Conservation (phyloP, 2,329 filamentous ascomycete genomes). For the Paecilomyces sp. region DNA sequence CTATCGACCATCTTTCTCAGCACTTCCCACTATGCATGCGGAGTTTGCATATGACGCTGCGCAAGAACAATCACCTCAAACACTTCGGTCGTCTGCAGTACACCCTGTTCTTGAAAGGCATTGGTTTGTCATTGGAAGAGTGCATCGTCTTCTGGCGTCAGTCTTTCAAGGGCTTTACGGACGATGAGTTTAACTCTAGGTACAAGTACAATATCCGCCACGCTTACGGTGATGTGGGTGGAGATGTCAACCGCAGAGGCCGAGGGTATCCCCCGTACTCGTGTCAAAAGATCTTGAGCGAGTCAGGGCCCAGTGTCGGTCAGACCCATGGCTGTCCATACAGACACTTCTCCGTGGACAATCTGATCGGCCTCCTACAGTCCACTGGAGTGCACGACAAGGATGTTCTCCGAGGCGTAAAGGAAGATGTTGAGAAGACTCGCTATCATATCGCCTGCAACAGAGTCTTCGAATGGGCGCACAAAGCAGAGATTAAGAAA, state of each 20-base stretch:
- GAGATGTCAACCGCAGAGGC: slow-evolving; percentile 78
- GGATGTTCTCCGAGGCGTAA: slow-evolving; percentile 69
- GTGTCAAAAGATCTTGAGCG: slow-evolving; percentile 90
- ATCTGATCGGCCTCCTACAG: slow-evolving; percentile 69
- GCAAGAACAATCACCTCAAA: slow-evolving; percentile 84
- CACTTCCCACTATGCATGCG: slow-evolving; percentile 94
- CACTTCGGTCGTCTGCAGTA: slow-evolving; percentile 92
- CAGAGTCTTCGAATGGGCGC: slow-evolving; percentile 81
- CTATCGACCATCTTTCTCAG: slow-evolving; percentile 70
- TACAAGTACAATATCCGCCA: slow-evolving; percentile 98
- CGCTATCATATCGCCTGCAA: slow-evolving; percentile 96
- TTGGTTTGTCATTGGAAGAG: slow-evolving; percentile 87
- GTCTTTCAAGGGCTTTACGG: slow-evolving; percentile 76
- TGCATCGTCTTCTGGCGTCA: slow-evolving; percentile 86
- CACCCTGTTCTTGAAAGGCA: slow-evolving; percentile 91
- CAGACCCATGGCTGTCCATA: slow-evolving; percentile 97
- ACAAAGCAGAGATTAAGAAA: slow-evolving; percentile 69
- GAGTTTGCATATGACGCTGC: slow-evolving; percentile 76
- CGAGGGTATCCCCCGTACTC: slow-evolving; percentile 85
- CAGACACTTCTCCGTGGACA: slow-evolving; percentile 83
- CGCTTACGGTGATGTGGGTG: slow-evolving; percentile 88
- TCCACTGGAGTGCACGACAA: slow-evolving; percentile 72
- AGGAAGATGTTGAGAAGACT: slow-evolving; percentile 80
- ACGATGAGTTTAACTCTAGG: slow-evolving; percentile 95
- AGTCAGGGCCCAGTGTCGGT: slow-evolving; percentile 76